A percentile compares a stretch with the other conserved stretches of the same genome.
phyloP scores from a whole-genome alignment of 2,329 filamentous ascomycete genomes.

The Daldinia eschscholtzii region DNA sequence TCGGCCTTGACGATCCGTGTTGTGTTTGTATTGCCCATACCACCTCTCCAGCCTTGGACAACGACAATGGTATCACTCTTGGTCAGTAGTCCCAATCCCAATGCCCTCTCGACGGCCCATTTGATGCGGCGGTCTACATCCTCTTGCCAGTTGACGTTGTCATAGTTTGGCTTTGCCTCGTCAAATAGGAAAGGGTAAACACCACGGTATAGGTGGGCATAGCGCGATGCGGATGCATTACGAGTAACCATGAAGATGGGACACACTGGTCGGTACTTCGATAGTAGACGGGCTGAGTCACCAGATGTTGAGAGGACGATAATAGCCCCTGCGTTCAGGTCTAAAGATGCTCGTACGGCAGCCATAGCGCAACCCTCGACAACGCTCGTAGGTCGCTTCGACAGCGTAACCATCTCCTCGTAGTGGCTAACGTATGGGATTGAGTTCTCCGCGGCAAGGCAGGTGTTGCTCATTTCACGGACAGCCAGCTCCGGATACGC shows the following conservation, averaged over 20 bases:
- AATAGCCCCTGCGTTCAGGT: slow-evolving; percentile 96
- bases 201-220: slow-evolving; percentile 94
- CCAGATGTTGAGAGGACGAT: slow-evolving; percentile 96
- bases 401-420: slow-evolving; percentile 90
- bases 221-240: slow-evolving; percentile 84
- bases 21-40: slow-evolving; percentile 93
- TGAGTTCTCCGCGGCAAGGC: slow-evolving; percentile 94
- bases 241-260: slow-evolving; percentile 99
- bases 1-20: slow-evolving; percentile 73
- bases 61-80: slow-evolving; percentile 82
- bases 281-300: slow-evolving; percentile 92
- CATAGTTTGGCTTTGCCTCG: slow-evolving; percentile 94
- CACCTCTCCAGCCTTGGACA: slow-evolving; percentile 91
- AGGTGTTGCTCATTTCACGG: slow-evolving; percentile 98
- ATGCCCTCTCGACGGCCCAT: slow-evolving; percentile 91
- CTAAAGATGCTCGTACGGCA: slow-evolving; percentile 92
- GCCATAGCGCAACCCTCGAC: slow-evolving; percentile 97
- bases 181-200: slow-evolving; percentile 98
- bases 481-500: slow-evolving; percentile 93
- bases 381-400: slow-evolving; percentile 85
- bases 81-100: slow-evolving; percentile 82
- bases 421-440: slow-evolving; percentile 98
- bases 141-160: slow-evolving; percentile 95
- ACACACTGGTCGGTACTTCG: slow-evolving; percentile 98
- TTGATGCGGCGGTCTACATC: slow-evolving; percentile 97